Percentiles rank a stretch among this genome's conserved stretches.
These are phyloP conservation scores for Clitopilus passeckerianus DNA, from an alignment of 768 basidiomycete species.

Conservation along the genomic window DNA sequence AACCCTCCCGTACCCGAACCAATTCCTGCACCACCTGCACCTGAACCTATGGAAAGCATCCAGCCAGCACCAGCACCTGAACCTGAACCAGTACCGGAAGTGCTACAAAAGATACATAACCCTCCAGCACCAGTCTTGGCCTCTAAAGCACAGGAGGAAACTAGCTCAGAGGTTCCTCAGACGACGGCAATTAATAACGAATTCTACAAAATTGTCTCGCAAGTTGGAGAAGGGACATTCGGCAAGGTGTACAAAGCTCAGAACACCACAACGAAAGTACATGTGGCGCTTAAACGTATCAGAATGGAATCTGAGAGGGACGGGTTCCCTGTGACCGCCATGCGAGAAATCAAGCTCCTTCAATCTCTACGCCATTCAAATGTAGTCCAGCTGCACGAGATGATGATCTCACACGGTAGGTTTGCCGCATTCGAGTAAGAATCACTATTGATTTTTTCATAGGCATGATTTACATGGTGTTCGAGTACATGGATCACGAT, in stretches of 20 bases:
- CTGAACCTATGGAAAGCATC: background rate
- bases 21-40: background rate
- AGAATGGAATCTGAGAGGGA: slow-evolving; percentile 97
- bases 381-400: slow-evolving; percentile 86
- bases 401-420: slow-evolving; percentile 97
- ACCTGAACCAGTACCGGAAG: background rate
- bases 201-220: slow-evolving; percentile 81
- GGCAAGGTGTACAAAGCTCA: slow-evolving; percentile 96
- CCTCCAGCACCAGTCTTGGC: background rate
- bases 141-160: background rate
- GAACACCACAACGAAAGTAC: slow-evolving; percentile 67
- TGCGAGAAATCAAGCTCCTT: slow-evolving; percentile 97
- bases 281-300: slow-evolving; percentile 93
- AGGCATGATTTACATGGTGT: slow-evolving; percentile 99
- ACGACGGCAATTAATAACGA: slow-evolving; percentile 33
- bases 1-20: background rate
- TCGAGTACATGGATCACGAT: slow-evolving; percentile 99
- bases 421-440: background rate
- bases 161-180: background rate
- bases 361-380: slow-evolving; percentile 90
- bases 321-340: slow-evolving; percentile 97
- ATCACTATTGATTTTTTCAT: slow-evolving; percentile 5
- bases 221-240: slow-evolving; percentile 98
- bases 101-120: background rate
- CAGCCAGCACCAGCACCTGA: background rate